Conservation (phyloP, 2,329 filamentous ascomycete species). For the Ophiostoma angusticollis region DNA sequence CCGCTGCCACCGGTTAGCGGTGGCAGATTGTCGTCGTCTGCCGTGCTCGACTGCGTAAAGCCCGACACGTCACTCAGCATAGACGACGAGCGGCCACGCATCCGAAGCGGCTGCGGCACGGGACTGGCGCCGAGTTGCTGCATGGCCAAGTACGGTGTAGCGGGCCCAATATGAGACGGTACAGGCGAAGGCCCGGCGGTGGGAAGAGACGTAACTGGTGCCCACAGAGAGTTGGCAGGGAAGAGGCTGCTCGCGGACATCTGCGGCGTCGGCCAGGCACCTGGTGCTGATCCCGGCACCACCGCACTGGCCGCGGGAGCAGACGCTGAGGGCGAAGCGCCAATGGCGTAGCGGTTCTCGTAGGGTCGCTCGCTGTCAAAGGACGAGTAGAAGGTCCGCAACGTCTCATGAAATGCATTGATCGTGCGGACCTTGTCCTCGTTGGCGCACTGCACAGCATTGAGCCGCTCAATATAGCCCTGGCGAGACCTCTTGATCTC, state of each 20-base stretch:
- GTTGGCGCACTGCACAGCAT: constrained; percentile 24
- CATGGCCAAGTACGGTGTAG: constrained; percentile 21
- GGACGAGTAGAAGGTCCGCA: constrained; percentile 29
- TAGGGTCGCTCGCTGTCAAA: constrained; percentile 28
- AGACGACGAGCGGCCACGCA: constrained; percentile 47
- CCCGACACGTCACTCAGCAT: constrained; percentile 57
- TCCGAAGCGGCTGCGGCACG: constrained; percentile 19
- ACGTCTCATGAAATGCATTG: constrained; percentile 21
- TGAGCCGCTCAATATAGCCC: constrained; percentile 28
- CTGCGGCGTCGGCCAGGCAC: constrained; percentile 10
- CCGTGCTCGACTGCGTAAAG: constrained; percentile 49
- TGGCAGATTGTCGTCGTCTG: constrained; percentile 28
- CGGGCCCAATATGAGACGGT: constrained; percentile 4
- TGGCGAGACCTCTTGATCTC: constrained; percentile 34
- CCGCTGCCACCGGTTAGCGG: constrained; percentile 10
- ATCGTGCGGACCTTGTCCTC: constrained; percentile 29
- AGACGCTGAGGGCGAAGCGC: too few relatives aligned
- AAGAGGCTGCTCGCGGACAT: neutral
- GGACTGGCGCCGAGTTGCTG: constrained; percentile 2
- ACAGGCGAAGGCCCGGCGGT: constrained; percentile 9
- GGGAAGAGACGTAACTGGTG: neutral
- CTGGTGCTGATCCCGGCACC: too few relatives aligned
- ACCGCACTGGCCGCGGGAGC: too few relatives aligned
- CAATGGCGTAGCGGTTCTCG: constrained; percentile 20
- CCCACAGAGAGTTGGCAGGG: constrained; percentile 3